Conservation (phyloP, 2,329 filamentous ascomycete species). For the Blumeriella jaapii region DNA sequence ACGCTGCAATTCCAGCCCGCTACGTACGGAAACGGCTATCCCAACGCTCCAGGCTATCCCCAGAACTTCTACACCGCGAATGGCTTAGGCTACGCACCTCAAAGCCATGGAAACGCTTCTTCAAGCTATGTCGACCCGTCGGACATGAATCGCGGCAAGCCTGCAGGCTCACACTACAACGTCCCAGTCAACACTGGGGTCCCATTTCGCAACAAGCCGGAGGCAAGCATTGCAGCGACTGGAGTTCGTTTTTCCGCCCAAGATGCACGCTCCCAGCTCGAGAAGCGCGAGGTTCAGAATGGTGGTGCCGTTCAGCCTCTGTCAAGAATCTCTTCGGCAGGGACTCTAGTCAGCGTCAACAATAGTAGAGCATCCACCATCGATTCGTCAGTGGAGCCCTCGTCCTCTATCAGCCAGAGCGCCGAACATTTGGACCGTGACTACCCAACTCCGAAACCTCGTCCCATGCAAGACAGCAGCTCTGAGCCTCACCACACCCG, state of each 20-base stretch:
- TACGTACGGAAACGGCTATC: no score
- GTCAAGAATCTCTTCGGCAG: neutral
- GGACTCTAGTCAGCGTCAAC: conserved; percentile 1
- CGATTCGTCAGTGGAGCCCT: conserved; percentile 2
- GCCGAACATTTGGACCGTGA: neutral
- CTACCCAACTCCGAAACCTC: conserved; percentile 11
- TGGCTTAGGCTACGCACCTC: neutral
- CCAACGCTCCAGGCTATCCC: neutral
- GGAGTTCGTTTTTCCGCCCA: conserved; percentile 3
- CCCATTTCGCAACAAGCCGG: neutral
- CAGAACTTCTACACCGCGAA: conserved; percentile 1
- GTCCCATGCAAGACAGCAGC: conserved; percentile 7
- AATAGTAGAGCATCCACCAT: conserved; percentile 3
- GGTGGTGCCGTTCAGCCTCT: conserved; percentile 3
- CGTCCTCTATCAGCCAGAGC: conserved; percentile 1
- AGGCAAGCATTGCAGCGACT: conserved; percentile 4
- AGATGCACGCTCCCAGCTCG: neutral
- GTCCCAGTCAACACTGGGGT: neutral
- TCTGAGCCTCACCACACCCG: conserved; percentile 12
- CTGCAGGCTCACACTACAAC: neutral
- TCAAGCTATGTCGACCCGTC: conserved; percentile 1
- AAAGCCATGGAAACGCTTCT: conserved; percentile 1
- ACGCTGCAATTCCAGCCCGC: no score
- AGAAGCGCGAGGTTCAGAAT: neutral
- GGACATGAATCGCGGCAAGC: conserved; percentile 10